Evolutionary conservation across 306 rosid genomes (phyloP).

Genomic region (Dalbergia oliveri): DNA sequence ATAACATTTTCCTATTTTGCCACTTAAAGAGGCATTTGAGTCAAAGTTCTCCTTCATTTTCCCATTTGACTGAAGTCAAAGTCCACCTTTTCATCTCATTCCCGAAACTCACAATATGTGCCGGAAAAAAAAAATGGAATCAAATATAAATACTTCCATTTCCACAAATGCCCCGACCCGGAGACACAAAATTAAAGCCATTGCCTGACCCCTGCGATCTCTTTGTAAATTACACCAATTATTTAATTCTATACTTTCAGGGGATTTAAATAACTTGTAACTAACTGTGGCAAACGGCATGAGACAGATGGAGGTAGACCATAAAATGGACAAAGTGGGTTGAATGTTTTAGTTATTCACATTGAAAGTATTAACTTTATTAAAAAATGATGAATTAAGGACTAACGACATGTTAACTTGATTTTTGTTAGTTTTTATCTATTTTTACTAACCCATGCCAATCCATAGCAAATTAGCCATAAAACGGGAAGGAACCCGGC

Average conservation of each 20-base stretch:
- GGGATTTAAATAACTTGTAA: not conserved
- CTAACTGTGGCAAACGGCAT: too few species aligned
- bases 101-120: not conserved
- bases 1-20: too few species aligned
- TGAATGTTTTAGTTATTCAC: too few species aligned
- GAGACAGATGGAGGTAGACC: too few species aligned
- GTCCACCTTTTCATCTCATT: not conserved
- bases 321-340: too few species aligned
- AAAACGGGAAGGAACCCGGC: accelerated
- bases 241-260: not conserved
- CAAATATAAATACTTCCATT: not conserved
- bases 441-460: too few species aligned
- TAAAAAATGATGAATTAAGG: too few species aligned
- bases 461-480: too few species aligned
- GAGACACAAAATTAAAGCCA: not conserved
- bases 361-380: too few species aligned
- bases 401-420: too few species aligned
- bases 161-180: not conserved
- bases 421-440: too few species aligned
- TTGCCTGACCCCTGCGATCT: not conserved
- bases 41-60: not conserved
- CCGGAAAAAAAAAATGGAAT: not conserved
- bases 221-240: not conserved
- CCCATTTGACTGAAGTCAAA: not conserved
- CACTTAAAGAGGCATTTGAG: too few species aligned